Base-by-base conservation (phyloP, 2,329 filamentous ascomycete genomes). In the Orbilia brochopaga region DNA sequence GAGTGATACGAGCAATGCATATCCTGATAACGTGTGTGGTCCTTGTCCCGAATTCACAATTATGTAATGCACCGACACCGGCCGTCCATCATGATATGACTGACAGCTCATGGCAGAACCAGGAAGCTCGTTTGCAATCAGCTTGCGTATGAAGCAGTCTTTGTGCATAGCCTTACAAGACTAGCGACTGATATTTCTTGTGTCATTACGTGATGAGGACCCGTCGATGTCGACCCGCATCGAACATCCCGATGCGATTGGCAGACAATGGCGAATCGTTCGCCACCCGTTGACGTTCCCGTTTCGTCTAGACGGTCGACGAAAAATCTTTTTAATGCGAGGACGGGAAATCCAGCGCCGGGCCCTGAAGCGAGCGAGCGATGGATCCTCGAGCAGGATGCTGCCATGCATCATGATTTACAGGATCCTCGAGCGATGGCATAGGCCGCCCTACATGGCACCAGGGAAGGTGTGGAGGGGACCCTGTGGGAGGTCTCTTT, bases 381-480 rank as follows among this genome's bases (percentile, higher is more conserved):
- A 69, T 59, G n/a, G n/a, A n/a, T 58, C 65, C 63, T 59, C 63
- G 55, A 51, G 40, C 50, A 60, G 55, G 56, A 15, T 23, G 44
- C 44, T 6, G 37, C 37, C 59, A 55, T 44, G 59, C 60, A 65
- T 61, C 60, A 72, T 65, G 67, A 65, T 72, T 58, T 65, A 60
- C 60, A 72, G 67, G 51, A 72, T 65, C 60, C 53, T 63, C 66
- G 13, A 46, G 48, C 23, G 52, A 42, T 56, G 52, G 32, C 52
- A 51, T 50, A 13, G 44, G 44, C 44, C n/a, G 44, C n/a, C 44
- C 13, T 19, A 21, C 2, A 8, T 48, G 17, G n/a, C 27, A 60
- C 15, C 40, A 70, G 44, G 23, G 58, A 37, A 37, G 30, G 32
- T 46, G 59, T 30, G 40, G 27, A 3, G 46, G 46, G 50, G 67